Conservation (phyloP, 495 filamentous ascomycete species). For the Schizothecium vesticola region DNA sequence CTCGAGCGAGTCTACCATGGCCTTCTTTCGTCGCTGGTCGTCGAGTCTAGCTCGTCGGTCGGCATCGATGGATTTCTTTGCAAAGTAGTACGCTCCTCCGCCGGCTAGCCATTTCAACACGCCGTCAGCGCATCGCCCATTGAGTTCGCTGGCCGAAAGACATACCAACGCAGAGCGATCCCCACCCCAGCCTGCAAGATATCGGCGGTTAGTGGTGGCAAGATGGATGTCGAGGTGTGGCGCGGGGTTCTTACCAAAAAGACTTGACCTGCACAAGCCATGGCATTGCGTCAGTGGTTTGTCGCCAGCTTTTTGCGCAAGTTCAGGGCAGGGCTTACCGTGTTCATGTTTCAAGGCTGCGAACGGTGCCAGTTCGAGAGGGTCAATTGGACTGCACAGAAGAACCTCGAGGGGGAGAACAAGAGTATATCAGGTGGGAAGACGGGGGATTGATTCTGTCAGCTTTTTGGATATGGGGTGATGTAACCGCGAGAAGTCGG, state of each 20-base stretch:
- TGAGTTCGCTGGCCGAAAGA: neutral
- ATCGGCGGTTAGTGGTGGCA: conserved; percentile 8
- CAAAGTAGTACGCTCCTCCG: conserved; percentile 85
- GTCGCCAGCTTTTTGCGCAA: neutral
- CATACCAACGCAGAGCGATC: conserved; percentile 71
- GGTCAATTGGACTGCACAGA: neutral
- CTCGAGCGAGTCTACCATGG: conserved; percentile 57
- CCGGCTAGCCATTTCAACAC: conserved; percentile 53
- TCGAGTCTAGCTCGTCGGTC: conserved; percentile 70
- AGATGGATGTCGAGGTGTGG: neutral
- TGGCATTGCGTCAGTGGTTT: neutral
- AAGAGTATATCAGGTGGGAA: neutral
- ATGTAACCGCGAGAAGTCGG: conserved; percentile 13
- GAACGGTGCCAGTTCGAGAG: neutral
- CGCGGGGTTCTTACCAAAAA: conserved; percentile 47
- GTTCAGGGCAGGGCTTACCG: conserved; percentile 12
- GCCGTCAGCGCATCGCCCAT: conserved; percentile 17
- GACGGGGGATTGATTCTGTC: neutral
- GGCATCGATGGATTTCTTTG: conserved; percentile 88
- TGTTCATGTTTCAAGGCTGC: conserved; percentile 21
- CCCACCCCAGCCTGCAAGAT: conserved; percentile 66
- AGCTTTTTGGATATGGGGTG: conserved; percentile 19
- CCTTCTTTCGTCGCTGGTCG: conserved; percentile 58
- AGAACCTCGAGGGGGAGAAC: neutral
- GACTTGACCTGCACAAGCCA: conserved; percentile 47